phyloP scores from a whole-genome alignment of 2,329 filamentous ascomycete genomes.

The Phialophora expanda region DNA sequence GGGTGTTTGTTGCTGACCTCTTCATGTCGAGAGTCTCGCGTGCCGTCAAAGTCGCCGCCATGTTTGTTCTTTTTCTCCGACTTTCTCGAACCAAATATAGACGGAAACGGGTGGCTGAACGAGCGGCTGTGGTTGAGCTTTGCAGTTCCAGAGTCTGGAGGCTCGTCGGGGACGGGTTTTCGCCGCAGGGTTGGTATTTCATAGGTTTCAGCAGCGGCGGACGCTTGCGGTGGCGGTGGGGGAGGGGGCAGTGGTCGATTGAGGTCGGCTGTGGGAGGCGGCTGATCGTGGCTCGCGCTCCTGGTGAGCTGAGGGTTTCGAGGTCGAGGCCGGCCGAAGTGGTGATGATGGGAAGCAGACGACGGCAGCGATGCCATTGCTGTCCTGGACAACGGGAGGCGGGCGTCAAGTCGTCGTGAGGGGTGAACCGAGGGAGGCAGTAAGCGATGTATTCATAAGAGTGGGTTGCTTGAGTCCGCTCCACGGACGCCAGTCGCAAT shows the following conservation, averaged over 20 bases:
- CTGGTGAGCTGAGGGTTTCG: conserved; percentile 25
- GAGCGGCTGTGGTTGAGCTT: conserved; percentile 63
- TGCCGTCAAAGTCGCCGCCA: conserved; percentile 47
- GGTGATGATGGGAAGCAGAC: conserved; percentile 23
- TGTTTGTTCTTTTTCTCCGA: conserved; percentile 59
- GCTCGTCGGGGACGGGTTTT: conserved; percentile 29
- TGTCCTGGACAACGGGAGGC: conserved; percentile 6
- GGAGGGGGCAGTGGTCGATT: conserved; percentile 37
- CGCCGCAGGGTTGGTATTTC: conserved; percentile 41
- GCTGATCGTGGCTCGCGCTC: conserved; percentile 20
- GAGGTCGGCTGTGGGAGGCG: conserved; percentile 27
- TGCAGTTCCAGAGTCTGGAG: conserved; percentile 26
- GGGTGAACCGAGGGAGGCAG: neutral
- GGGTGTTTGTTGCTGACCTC: conserved; percentile 43
- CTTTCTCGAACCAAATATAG: conserved; percentile 66
- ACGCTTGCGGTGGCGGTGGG: conserved; percentile 32
- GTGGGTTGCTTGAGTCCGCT: conserved; percentile 15
- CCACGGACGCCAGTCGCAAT: conserved; percentile 13
- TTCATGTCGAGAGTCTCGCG: conserved; percentile 49
- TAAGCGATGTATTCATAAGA: conserved; percentile 24
- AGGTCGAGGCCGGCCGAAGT: conserved; percentile 24
- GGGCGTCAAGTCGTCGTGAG: conserved; percentile 14
- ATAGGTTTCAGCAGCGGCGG: conserved; percentile 34
- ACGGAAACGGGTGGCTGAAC: conserved; percentile 79
- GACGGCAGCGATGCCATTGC: conserved; percentile 31